Evolutionary conservation across 352 stramenopile genomes (phyloP).

Genomic region (Phytophthora lateralis): DNA sequence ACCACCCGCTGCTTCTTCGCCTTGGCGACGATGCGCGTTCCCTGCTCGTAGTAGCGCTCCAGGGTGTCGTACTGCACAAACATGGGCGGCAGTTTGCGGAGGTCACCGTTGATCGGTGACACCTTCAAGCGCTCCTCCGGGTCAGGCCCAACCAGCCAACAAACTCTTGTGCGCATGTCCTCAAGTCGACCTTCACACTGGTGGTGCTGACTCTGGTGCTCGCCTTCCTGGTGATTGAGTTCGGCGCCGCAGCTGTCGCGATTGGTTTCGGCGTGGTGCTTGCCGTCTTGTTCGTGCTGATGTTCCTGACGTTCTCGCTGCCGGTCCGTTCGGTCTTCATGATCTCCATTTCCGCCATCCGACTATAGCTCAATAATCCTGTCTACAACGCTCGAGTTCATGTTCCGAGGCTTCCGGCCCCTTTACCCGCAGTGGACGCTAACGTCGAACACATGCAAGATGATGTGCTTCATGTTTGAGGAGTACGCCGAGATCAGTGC

Average conservation of each 20-base stretch:
- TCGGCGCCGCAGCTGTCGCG: neutral
- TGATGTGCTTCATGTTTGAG: constrained; percentile 37
- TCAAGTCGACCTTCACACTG: constrained; percentile 9
- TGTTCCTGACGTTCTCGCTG: constrained; percentile 7
- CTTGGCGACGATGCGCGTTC: constrained; percentile 24
- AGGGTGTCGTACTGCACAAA: constrained; percentile 34
- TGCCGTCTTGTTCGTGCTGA: constrained; percentile 8
- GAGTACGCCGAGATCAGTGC: constrained; percentile 32
- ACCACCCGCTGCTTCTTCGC: constrained; percentile 24
- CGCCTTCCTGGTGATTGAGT: constrained; percentile 13
- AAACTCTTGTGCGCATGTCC: neutral
- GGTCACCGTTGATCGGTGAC: constrained; percentile 25
- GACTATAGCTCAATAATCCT: constrained; percentile 22
- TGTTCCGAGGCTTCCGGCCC: constrained; percentile 21
- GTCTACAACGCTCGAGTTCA: constrained; percentile 10
- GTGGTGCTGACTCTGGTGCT: constrained; percentile 1
- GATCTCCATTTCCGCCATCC: constrained; percentile 9
- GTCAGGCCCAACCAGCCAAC: neutral
- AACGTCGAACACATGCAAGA: constrained; percentile 27
- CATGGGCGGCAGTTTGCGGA: constrained; percentile 24
- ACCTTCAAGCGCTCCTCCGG: constrained; percentile 19
- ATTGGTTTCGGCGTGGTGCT: neutral
- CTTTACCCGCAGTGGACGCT: constrained; percentile 40
- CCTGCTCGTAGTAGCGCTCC: constrained; percentile 31
- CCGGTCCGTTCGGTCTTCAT: constrained; percentile 10